phyloP scores from a whole-genome alignment of 169 alveolate genomes.

The Eimeria brunetti region DNA sequence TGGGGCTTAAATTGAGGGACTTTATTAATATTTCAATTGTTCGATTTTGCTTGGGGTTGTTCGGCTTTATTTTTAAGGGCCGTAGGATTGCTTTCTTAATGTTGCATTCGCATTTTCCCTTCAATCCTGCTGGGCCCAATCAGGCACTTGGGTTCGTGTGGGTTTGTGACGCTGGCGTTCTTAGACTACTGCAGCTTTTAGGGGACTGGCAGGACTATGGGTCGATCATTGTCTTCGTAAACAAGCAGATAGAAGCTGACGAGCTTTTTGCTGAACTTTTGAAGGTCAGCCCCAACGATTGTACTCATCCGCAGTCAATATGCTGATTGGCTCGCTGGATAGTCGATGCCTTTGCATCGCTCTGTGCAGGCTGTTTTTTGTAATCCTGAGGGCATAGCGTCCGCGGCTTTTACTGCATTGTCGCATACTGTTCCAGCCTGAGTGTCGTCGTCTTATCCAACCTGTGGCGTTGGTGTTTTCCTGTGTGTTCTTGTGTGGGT shows the following conservation, averaged over 20 bases:
- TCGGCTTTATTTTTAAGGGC: background rate
- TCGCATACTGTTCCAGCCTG: background rate
- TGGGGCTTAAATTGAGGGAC: background rate
- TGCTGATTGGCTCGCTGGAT: background rate
- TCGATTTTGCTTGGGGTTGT: background rate
- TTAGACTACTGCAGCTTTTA: slow-evolving; percentile 95
- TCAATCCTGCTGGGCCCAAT: no score
- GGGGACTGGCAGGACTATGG: slow-evolving; percentile 98
- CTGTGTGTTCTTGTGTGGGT: slow-evolving; percentile 69
- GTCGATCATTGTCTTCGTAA: slow-evolving; percentile 97
- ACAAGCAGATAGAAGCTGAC: slow-evolving; percentile 98
- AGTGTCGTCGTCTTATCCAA: background rate
- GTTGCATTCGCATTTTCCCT: background rate
- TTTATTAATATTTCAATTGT: background rate
- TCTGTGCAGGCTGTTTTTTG: background rate
- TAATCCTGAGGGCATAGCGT: background rate
- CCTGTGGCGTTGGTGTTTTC: background rate
- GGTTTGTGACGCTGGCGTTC: slow-evolving; percentile 78
- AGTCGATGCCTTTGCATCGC: background rate
- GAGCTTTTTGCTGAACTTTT: slow-evolving; percentile 93
- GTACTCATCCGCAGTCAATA: background rate
- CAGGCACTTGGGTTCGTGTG: slow-evolving; percentile 3
- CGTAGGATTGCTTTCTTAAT: background rate
- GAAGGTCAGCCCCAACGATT: slow-evolving; percentile 71
- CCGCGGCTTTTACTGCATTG: background rate